Base-by-base conservation (phyloP, 257 asterid species). In the Lavandula angustifolia region DNA sequence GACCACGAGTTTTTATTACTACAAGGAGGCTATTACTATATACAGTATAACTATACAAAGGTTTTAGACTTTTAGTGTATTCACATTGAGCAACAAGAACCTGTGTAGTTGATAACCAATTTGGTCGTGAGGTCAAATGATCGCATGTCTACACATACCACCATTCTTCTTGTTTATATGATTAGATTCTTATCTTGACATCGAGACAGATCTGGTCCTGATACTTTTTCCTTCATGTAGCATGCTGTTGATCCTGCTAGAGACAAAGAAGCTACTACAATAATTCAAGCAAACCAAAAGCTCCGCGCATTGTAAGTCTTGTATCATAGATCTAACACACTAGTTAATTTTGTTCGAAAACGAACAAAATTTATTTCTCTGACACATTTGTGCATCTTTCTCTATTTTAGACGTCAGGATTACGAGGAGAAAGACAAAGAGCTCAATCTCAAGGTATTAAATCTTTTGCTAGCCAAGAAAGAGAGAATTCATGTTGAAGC, bases 361-460 rank as follows among this genome's bases (percentile, higher is more conserved):
- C 27, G 2, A 22, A 22, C 27, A 22, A 22, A 22, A 22, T 22
- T 22, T 1, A 22, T 0, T 22, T 22, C 4, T 17, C 58, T 53
- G 12, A 9, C 14, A 5, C 29, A 49, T 14, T 6, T 43, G 10
- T 54, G 31, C 51, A 53, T 68, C 50, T 50, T 12, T 74, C 13
- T 62, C 71, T 71, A 58, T 48, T 74, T 71, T 79, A 92, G 98
- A 61, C 85, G 87, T 78, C 53, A 69, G 79, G 88, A 83, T 48
- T 80, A 62, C 58, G 87, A 79, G 78, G 81, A 81, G 79, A 67
- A 44, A 17, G 82, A 72, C 49, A 78, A 72, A 77, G 87, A 83
- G 68, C 86, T 82, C 54, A 78, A 73, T 80, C 72, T 51, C 67
- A 88, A 83, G 96, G 98, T 92, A 80, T 33, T 43, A 33, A 33